Base-by-base conservation (phyloP, 2,329 filamentous ascomycete species). In the Paecilomyces dactylethromorphus region DNA sequence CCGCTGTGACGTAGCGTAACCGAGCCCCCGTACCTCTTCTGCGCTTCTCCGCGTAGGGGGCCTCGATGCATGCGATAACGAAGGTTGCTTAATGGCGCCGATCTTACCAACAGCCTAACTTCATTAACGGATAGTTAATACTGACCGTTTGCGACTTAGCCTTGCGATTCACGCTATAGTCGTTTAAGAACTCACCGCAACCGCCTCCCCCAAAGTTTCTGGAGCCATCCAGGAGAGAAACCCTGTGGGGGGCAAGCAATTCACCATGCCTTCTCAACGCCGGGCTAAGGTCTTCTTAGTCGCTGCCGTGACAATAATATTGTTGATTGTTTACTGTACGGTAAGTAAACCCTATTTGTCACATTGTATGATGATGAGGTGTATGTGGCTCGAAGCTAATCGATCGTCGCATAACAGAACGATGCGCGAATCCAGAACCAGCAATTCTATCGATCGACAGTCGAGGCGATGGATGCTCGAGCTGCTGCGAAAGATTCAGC, bases 291-390 rank as follows among this genome's bases (percentile, higher is more conserved):
- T 88, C 65, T 77, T 91, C 58, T 78, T 84, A 63, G 78, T 92
- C 67, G 79, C 87, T 58, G 79, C 87, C 58, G 65, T 92, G 65
- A 79, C 86, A 64, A 79, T 84, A 60, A 75, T 93, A 60, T 76
- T 93, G 65, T 81, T 87, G 53, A 77, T 88, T 57, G 79, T 95
- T 65, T 91, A 93, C 78, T 87, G 91, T 71, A 88, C 87, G 59
- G 84, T 88, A 71, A 79, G 81, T 60, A 18, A 18, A 54, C 53
- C 56, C 56, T 15, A 18, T 33, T 21, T 53, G 24, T 22, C 49
- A 39, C 39, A 49, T 49, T 29, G 29, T 49, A n/a, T 29, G 31
- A 49, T 51, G 53, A 22, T 12, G 10, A 7, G 33, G 21, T 29
- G 32, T 4, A 26, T 15, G 21, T 52, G 18, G 29, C 31, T 53